These are phyloP conservation scores for Eragrostis nindensis DNA, from an alignment of 176 grass and related monocot genomes.

Conservation along the genomic window DNA sequence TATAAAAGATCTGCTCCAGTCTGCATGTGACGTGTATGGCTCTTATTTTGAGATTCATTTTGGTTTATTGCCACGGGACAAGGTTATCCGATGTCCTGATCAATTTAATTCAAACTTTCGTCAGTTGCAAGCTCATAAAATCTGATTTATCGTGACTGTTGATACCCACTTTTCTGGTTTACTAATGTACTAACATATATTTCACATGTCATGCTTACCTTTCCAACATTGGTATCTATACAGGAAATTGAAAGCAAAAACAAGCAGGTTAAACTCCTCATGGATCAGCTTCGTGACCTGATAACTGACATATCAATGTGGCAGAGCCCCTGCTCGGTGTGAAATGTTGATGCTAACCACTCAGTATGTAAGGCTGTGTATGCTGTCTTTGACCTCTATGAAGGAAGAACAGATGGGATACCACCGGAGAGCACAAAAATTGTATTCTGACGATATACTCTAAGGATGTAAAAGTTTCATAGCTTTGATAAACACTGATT, in stretches of 20 bases:
- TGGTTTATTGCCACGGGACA: background rate
- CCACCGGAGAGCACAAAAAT: background rate
- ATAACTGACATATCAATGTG: conserved; percentile 93
- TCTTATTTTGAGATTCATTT: conserved; percentile 14
- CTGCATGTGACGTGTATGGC: conserved; percentile 17
- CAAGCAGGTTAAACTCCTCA: conserved; percentile 73
- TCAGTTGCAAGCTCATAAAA: background rate
- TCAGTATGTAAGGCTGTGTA: conserved; percentile 3
- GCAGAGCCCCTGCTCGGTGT: conserved; percentile 83
- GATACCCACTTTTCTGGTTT: background rate
- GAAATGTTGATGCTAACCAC: conserved; percentile 8
- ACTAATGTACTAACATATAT: background rate
- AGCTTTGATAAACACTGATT: background rate
- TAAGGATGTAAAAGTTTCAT: background rate
- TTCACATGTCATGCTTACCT: background rate
- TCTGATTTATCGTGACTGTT: background rate
- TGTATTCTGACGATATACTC: background rate
- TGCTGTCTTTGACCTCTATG: background rate
- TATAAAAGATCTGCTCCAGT: background rate
- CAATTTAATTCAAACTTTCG: background rate
- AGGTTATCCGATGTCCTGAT: background rate
- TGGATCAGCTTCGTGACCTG: conserved; percentile 77
- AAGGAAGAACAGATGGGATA: conserved; percentile 11
- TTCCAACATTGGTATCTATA: conserved; percentile 42
- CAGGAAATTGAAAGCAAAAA: conserved; percentile 96